A percentile compares a stretch with the other conserved stretches of the same genome.
Conservation (phyloP, 306 rosid genomes). For the Pterocarpus macrocarpus region DNA sequence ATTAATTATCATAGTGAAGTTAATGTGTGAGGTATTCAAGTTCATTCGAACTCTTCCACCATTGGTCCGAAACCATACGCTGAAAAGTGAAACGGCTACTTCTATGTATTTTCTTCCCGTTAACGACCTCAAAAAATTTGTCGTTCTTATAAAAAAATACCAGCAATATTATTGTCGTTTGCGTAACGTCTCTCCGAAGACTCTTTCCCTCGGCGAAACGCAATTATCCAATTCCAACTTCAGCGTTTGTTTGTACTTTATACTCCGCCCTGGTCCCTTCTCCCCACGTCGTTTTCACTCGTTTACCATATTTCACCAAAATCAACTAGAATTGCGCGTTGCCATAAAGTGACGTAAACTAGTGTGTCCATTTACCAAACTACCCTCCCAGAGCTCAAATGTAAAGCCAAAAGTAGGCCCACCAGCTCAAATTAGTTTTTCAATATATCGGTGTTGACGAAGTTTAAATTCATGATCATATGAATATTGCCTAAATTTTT, state of each 20-base stretch:
- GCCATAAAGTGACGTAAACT: conserved; percentile 27
- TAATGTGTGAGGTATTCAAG: not conserved
- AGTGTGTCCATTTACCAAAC: conserved; percentile 11
- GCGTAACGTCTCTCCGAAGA: conserved; percentile 56
- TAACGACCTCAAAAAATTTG: conserved; percentile 2
- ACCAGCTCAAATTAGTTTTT: no score
- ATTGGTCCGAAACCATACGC: not conserved
- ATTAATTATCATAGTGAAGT: not conserved
- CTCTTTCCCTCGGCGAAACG: conserved; percentile 39
- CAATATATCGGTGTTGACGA: no score
- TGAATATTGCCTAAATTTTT: no score
- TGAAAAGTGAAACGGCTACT: conserved; percentile 32
- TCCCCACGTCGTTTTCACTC: conserved; percentile 38
- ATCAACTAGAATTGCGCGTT: not conserved
- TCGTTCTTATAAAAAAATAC: not conserved
- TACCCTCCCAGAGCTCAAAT: conserved; percentile 27
- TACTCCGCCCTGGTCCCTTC: not conserved
- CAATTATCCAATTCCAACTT: conserved; percentile 40
- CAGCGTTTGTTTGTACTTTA: conserved; percentile 13
- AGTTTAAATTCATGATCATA: no score
- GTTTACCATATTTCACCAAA: conserved; percentile 18
- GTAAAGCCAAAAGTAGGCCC: no score
- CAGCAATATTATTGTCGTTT: conserved; percentile 38
- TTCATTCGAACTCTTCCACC: conserved; percentile 9
- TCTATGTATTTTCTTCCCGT: conserved; percentile 14